Percentiles rank a stretch among this genome's conserved stretches.
phyloP scores from a whole-genome alignment of 768 basidiomycete species.

The Megacollybia marginata region DNA sequence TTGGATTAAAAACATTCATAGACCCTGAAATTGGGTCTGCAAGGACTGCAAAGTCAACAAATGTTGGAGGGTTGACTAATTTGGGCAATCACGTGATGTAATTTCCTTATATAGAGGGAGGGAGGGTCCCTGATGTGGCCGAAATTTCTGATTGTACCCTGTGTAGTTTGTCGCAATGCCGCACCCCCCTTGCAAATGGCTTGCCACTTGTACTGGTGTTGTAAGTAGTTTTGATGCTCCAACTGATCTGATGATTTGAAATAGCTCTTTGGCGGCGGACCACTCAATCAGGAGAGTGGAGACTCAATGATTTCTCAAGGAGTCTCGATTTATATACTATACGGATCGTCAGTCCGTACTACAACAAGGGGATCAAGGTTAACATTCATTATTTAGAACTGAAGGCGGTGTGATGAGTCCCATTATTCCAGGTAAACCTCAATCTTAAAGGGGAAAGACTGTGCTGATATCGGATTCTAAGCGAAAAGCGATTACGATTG shows the following conservation, averaged over 20 bases:
- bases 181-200: no score
- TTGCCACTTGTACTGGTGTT: constrained; percentile 26
- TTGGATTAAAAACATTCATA: no score
- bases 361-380: neutral
- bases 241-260: no score
- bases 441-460: neutral
- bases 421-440: constrained; percentile 6
- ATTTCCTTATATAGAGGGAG: no score
- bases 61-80: no score
- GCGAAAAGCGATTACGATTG: constrained; percentile 16
- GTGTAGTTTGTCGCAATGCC: no score
- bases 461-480: neutral
- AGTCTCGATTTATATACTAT: constrained; percentile 21
- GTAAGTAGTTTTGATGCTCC: constrained; percentile 6
- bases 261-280: constrained; percentile 30
- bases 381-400: constrained; percentile 2
- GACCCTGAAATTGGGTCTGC: no score
- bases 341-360: constrained; percentile 23
- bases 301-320: constrained; percentile 26
- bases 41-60: no score
- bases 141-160: no score
- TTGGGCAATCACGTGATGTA: no score
- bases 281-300: constrained; percentile 26
- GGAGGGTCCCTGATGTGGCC: no score
- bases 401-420: constrained; percentile 9